Evolutionary conservation across 352 stramenopile genomes (phyloP), one percentile per base, ranked within the genome.

Genomic region (Globisporangium barbulae): DNA sequence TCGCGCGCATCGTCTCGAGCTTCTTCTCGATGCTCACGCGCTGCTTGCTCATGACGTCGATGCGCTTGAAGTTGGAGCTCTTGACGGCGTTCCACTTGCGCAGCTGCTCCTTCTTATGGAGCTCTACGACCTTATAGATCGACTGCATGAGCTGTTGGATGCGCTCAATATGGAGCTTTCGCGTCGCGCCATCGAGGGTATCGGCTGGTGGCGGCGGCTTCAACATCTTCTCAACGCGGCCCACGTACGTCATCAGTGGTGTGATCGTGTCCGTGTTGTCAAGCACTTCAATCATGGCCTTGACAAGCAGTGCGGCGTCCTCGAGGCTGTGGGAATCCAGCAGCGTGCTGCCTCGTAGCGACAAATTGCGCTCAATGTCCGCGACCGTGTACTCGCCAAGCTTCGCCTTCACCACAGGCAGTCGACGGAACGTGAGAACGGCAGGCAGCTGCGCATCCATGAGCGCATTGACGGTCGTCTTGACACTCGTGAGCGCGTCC

Each of bases 21-120:
- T 76, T 81, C 25, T 81, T 76, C 8, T 83, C 74, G 37, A 92
- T 90, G 28, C 66, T 80, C 33, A 73, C 62, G 10, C 79, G 81
- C 48, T 92, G 83, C 53, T 81, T 74, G 22, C 60, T 66, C 30
- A 92, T 60, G 49, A 89, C 73, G n/a, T 90, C 83, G 56, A 92
- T 87, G 12, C 83, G 78, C 49, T 85, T 86, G 60, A 73, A 75
- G 37, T 87, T 82, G 0, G 78, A 79, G 50, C 63, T 65, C 67
- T 91, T 92, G 22, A 70, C 71, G 0, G 78, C 70, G 50, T 76
- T 85, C 78, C 79, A 92, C 49, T 71, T 69, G 45, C 82, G 78
- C 7, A 75, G 22, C 17, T 79, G 65, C 8, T 77, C 76, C 41
- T 88, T 88, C 17, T 70, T 68, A 2, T 79, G 68, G 48, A 68